Evolutionary conservation across 306 rosid genomes (phyloP).

Genomic region (Mimosa pudica): DNA sequence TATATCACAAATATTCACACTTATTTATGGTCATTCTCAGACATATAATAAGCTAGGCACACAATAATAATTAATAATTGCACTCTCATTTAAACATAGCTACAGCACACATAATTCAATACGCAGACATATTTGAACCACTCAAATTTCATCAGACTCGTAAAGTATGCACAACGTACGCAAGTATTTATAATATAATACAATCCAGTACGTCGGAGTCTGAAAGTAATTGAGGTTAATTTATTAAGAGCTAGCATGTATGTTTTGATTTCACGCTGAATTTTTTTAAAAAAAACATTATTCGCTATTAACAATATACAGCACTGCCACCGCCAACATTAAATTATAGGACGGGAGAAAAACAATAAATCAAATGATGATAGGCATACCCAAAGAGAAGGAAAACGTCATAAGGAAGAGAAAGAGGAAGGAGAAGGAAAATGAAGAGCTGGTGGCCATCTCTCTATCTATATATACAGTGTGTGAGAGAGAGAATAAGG

Average conservation of each 20-base stretch:
- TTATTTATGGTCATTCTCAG: not conserved
- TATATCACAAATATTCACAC: not conserved
- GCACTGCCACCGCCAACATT: not conserved
- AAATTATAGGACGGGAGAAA: not conserved
- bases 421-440: conserved; percentile 33
- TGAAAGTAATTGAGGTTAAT: not conserved
- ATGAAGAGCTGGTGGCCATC: conserved; percentile 46
- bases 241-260: too few relatives aligned
- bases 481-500: not conserved
- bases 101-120: not conserved
- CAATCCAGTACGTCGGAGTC: not conserved
- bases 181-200: not conserved
- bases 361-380: not conserved
- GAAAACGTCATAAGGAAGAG: conserved; percentile 41
- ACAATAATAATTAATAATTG: not conserved
- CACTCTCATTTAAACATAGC: not conserved
- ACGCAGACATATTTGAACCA: not conserved
- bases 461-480: too few relatives aligned
- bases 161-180: not conserved
- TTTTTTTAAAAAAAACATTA: not conserved
- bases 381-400: conserved; percentile 47
- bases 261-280: not conserved
- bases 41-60: not conserved
- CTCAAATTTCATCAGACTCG: not conserved
- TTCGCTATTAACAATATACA: not conserved